These are phyloP conservation scores for Orbilia ellipsospora DNA, from an alignment of 2,329 filamentous ascomycete species.

Conservation along the genomic window DNA sequence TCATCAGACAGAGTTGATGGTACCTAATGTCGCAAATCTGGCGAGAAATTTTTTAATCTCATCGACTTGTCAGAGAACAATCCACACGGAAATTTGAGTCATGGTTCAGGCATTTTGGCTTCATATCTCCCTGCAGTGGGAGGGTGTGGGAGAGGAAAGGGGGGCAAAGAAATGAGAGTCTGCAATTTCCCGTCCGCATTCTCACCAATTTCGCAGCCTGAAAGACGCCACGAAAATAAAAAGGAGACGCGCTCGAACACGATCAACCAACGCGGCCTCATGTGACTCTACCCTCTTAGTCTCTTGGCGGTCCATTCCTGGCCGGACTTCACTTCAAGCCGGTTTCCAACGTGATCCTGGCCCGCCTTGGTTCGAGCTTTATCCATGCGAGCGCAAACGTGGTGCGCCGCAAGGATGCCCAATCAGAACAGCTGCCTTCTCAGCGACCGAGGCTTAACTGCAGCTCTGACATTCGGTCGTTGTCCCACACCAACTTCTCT, in stretches of 20 bases:
- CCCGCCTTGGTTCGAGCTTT: conserved; percentile 24
- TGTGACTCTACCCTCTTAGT: conserved; percentile 39
- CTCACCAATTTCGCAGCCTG: conserved; percentile 39
- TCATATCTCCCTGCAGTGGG: conserved; percentile 9
- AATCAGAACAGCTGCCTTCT: conserved; percentile 46
- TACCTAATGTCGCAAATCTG: conserved; percentile 1
- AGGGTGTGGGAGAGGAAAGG: conserved; percentile 25
- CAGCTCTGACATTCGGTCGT: conserved; percentile 32
- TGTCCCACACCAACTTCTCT: conserved; percentile 22
- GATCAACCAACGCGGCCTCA: conserved; percentile 51
- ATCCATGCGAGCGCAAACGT: conserved; percentile 25
- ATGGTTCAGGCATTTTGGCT: conserved; percentile 18
- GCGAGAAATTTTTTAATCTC: conserved; percentile 9
- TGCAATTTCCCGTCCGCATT: conserved; percentile 50
- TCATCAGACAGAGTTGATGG: not conserved
- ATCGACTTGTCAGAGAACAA: not conserved
- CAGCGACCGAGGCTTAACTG: conserved; percentile 22
- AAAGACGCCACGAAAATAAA: conserved; percentile 55
- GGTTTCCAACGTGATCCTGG: conserved; percentile 35
- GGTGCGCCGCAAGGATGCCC: conserved; percentile 19
- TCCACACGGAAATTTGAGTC: conserved; percentile 34
- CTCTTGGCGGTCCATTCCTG: conserved; percentile 5
- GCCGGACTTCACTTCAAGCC: conserved; percentile 6
- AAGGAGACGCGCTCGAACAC: conserved; percentile 45
- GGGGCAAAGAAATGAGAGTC: conserved; percentile 29